Percentiles rank a stretch among this genome's conserved stretches.
Conservation (phyloP, 116 monocot species). For the Trichopus zeylanicus region DNA sequence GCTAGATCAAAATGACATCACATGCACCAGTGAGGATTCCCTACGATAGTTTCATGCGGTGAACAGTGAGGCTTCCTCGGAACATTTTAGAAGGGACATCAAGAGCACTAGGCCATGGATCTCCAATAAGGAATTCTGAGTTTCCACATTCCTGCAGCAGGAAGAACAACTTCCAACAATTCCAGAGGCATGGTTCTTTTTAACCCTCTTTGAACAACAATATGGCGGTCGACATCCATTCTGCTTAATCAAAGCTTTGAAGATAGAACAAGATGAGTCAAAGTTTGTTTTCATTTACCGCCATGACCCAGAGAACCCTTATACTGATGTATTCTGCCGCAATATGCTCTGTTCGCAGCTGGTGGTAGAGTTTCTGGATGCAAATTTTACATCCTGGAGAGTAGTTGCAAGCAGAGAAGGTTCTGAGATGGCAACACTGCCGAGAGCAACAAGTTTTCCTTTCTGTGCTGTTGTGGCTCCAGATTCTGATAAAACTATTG, state of each 20-base stretch:
- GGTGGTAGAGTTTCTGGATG: constrained; percentile 37
- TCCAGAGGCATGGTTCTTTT: constrained; percentile 20
- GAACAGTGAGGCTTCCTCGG: constrained; percentile 9
- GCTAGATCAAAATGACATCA: neutral
- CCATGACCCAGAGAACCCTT: constrained; percentile 18
- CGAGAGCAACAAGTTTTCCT: constrained; percentile 22
- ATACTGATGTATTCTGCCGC: constrained; percentile 19
- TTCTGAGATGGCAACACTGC: constrained; percentile 6
- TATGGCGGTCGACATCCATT: constrained; percentile 35
- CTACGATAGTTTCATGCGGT: neutral
- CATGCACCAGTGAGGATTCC: neutral
- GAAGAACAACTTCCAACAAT: neutral
- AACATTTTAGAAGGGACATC: constrained; percentile 14
- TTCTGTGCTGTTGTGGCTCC: constrained; percentile 40
- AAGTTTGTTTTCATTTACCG: constrained; percentile 33
- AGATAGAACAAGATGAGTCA: constrained; percentile 16
- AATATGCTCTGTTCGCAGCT: constrained; percentile 27
- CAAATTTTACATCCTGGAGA: constrained; percentile 49
- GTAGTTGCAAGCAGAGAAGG: constrained; percentile 24
- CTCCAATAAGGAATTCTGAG: neutral
- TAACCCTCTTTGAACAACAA: constrained; percentile 17
- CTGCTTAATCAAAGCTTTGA: constrained; percentile 22
- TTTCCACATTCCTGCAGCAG: neutral
- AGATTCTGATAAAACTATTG: constrained; percentile 11
- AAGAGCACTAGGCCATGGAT: constrained; percentile 5